Conservation (phyloP, 306 rosid species). For the Begonia peltatifolia region DNA sequence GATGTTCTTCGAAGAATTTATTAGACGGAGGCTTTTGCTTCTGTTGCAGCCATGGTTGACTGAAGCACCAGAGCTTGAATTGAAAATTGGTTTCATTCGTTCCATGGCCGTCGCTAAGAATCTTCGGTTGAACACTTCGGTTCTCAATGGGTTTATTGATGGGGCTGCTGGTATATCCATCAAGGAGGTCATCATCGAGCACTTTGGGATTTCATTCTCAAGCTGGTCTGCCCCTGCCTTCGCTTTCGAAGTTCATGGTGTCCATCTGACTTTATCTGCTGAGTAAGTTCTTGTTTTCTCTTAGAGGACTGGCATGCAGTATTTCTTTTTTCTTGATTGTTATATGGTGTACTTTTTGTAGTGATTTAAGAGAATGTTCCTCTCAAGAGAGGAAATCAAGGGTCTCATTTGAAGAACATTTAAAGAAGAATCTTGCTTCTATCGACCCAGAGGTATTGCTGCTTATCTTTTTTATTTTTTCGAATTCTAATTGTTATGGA, state of each 20-base stretch:
- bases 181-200: slow-evolving; percentile 43
- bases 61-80: slow-evolving; percentile 43
- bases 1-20: slow-evolving; percentile 34
- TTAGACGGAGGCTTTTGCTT: slow-evolving; percentile 47
- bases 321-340: not conserved
- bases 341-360: slow-evolving; percentile 7
- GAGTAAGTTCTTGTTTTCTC: slow-evolving; percentile 24
- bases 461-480: not conserved
- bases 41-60: slow-evolving; percentile 69
- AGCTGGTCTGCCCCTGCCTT: slow-evolving; percentile 58
- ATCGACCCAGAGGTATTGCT: slow-evolving; percentile 73
- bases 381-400: slow-evolving; percentile 15
- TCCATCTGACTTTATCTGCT: slow-evolving; percentile 27
- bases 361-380: slow-evolving; percentile 30
- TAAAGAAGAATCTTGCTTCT: slow-evolving; percentile 43
- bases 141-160: slow-evolving; percentile 44
- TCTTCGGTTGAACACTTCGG: slow-evolving; percentile 38
- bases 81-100: slow-evolving; percentile 41
- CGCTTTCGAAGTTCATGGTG: slow-evolving; percentile 41
- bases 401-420: slow-evolving; percentile 22
- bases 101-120: slow-evolving; percentile 35
- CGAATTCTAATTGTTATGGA: too few relatives aligned
- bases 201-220: slow-evolving; percentile 41
- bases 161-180: slow-evolving; percentile 26
- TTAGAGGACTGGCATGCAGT: not conserved